Base-by-base conservation (phyloP, 2,329 filamentous ascomycete species). In the Bimuria novae-zelandiae region DNA sequence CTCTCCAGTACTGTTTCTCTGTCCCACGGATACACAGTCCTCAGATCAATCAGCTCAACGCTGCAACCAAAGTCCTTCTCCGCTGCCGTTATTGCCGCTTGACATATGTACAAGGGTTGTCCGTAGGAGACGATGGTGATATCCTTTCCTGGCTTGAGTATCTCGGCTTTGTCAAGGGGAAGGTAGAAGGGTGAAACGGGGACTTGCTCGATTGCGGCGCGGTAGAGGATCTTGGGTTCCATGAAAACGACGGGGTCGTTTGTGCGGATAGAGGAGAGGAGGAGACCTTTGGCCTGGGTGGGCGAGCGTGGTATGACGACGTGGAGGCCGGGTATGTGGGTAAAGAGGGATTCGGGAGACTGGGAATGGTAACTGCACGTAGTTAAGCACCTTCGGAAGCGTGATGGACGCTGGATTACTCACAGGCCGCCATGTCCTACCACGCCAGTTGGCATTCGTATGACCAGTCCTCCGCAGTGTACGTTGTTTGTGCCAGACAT, bases 21-120 rank as follows among this genome's bases (percentile, higher is more conserved):
- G 71, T 97, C 92, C 92, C 92, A 97, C 0, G 92, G 92, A 67
- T 95, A 96, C 46, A 97, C 81, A 0, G 92, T 95, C 51, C 92
- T 82, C 52, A 97, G 76, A 69, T 97, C 92, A 55, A 97, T 91
- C 52, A 97, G 79, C 78, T 97, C 92, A 14, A 92, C 83, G 4
- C 83, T 88, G 49, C 92, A 82, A 6, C 88, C 90, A 42, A 89
- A 79, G 40, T 91, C 80, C 59, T 90, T 90, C 70, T 91, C 85
- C 4, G 89, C 88, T 19, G 86, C 86, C 54, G 86, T 82, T 56
- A 96, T 88, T 0, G 92, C 92, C 4, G 84, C 81, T 46, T 85
- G 84, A 72, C 91, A 96, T 35, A 87, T 88, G 73, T 96, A 97
- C 17, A 97, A 76, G 16, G 92, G 92, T 62, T 94, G 91, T 7